These are phyloP conservation scores for Funneliformis caledonium DNA, from an alignment of 371 early-diverging fungal genomes.

Conservation along the genomic window DNA sequence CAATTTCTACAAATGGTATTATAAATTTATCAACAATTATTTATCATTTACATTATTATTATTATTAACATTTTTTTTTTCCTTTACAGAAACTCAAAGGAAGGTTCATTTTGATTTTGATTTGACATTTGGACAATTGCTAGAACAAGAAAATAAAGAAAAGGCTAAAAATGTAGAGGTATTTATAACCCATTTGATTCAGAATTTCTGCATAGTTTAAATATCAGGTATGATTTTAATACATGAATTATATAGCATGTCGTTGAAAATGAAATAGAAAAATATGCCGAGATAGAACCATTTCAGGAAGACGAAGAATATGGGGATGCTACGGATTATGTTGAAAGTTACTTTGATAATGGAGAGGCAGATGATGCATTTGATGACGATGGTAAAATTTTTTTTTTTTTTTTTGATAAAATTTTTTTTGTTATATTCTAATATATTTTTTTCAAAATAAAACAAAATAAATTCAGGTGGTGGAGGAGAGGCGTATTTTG, in stretches of 20 bases:
- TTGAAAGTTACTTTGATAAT: conserved; percentile 61
- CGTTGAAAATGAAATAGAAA: conserved; percentile 8
- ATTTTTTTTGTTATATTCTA: background rate
- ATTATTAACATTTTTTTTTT: background rate
- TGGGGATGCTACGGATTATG: conserved; percentile 60
- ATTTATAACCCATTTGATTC: background rate
- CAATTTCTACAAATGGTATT: background rate
- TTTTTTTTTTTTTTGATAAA: background rate
- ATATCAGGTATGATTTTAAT: background rate
- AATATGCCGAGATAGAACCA: conserved; percentile 33
- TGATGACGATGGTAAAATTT: conserved; percentile 53
- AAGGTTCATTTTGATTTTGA: conserved; percentile 20
- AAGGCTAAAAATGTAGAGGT: background rate
- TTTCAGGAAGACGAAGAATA: conserved; percentile 61
- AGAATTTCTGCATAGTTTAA: background rate
- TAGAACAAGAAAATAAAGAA: conserved; percentile 20
- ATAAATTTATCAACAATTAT: background rate
- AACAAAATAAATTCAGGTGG: background rate
- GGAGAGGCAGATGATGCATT: conserved; percentile 46
- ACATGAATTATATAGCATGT: background rate
- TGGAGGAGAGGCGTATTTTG: conserved; percentile 28
- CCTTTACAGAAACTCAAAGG: background rate
- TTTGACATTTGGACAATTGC: background rate
- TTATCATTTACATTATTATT: background rate
- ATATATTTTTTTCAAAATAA: background rate